Base-by-base conservation (phyloP, 345 rosid species). In the Lepidium aucheri region DNA sequence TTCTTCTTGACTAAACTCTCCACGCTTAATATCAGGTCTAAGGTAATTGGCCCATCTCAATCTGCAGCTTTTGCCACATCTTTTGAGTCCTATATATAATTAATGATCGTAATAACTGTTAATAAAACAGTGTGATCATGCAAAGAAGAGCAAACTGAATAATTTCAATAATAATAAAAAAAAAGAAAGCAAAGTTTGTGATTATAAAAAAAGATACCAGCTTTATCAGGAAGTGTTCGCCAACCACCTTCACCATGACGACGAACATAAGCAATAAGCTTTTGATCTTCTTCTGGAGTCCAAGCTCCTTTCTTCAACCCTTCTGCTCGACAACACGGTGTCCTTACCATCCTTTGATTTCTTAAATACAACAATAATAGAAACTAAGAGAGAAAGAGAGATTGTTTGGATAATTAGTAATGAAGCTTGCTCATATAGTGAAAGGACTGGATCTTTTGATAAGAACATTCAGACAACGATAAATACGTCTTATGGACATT, bases 1-100 rank as follows among this genome's bases (percentile, higher is more conserved):
- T 5, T 79, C 83, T 8, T 76, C 76, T 17, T 8, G 69, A 36
- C 71, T 76, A 50, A 79, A 73, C 26, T 73, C 77, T 17, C 80
- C 83, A 69, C 83, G 76, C 56, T 76, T 79, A 32, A 79, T 76
- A 47, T 67, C 78, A 45, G 83, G 83, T 45, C 78, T 65, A 24
- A 79, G 76, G 20, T 79, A 79, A 74, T 79, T 79, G 1, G 72
- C 67, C 83, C 83, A 79, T 65, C 83, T 79, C 26, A 79, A 22
- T 63, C 83, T 76, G 18, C 83, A 79, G 52, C 83, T 79, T 73
- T 79, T 79, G 43, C 83, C 83, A 63, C 83, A 76, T 67, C 83
- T 79, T 56, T 74, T 72, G 7, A 79, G 80, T 17, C 80, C 83
- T 79, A 50, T 15, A n/a, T n/a, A n/a, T n/a, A n/a, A n/a, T n/a